Evolutionary conservation across 148 eudicot genomes (phyloP), one percentile per base, ranked within the genome.

Genomic region (Heliamphora exappendiculata): DNA sequence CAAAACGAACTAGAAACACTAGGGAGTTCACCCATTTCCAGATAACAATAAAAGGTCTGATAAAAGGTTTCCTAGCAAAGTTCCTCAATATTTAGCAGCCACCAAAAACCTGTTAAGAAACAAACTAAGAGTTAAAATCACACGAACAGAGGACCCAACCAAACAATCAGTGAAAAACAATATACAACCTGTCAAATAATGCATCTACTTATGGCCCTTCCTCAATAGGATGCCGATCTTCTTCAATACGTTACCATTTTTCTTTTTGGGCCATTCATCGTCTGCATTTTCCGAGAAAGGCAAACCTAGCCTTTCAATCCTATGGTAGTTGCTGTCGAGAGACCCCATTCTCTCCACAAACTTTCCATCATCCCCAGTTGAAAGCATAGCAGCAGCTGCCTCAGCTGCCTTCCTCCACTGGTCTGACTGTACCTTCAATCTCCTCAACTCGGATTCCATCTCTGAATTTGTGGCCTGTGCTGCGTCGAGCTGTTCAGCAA

Each of bases 361-460:
- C 74, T 88, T 94, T 28, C 89, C 88, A 76, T 82, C 83, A 71
- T 83, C 74, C 34, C 87, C 85, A 1, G 85, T 75, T 0, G 96
- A 85, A 19, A 95, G 90, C 88, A 95, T 91, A 7, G 97, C 84
- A 22, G 98, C 90, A 74, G 98, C 98, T 17, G 97, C 94, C 81
- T 95, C 98, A 22, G 97, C 97, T 0, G 98, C 97, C 75, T 95
- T 91, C 76, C 94, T 89, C 92, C 93, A 91, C 77, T 95, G 97
- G 70, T 92, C 97, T 0, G 91, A 82, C 66, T 95, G 98, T 66
- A 93, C 97, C 66, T 93, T 93, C 66, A 93, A 54, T 75, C 86
- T 87, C 83, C 91, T 87, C 67, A 93, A 34, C 77, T 93, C 97
- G 4, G 93, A 85, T 77, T 93, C 98, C 72, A 93, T 85, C 26